Evolutionary conservation across 2,329 filamentous ascomycete genomes (phyloP).

Genomic region (Cadophora gregata): DNA sequence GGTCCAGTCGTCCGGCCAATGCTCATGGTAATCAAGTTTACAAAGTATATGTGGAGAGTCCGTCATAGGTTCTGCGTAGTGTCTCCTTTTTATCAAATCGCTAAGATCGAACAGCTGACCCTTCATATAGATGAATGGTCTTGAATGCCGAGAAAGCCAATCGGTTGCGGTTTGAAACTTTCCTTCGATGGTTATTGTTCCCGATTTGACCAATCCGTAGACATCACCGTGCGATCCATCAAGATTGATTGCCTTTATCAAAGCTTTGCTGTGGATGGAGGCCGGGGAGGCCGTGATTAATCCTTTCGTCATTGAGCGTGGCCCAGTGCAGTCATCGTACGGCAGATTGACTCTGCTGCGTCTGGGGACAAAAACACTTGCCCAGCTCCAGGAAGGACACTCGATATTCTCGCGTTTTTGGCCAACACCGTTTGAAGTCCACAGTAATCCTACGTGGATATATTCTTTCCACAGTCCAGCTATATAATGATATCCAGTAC

Average conservation of each 20-base stretch:
- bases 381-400: constrained; percentile 19
- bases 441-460: constrained; percentile 13
- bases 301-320: background rate
- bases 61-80: background rate
- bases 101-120: background rate
- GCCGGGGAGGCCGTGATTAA: background rate
- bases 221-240: background rate
- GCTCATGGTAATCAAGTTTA: background rate
- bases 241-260: background rate
- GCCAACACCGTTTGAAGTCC: background rate
- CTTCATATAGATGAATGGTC: background rate
- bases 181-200: background rate
- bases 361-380: background rate
- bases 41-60: constrained; percentile 1
- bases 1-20: background rate
- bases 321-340: background rate
- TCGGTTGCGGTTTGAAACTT: background rate
- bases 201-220: too few relatives aligned
- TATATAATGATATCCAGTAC: constrained; percentile 16
- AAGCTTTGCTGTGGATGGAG: background rate
- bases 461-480: constrained; percentile 22
- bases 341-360: background rate
- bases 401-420: background rate
- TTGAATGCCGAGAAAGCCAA: background rate
- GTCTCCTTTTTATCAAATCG: background rate